Evolutionary conservation across 148 eudicot genomes (phyloP), one percentile per base, ranked within the genome.

Genomic region (Amaranthus cruentus): DNA sequence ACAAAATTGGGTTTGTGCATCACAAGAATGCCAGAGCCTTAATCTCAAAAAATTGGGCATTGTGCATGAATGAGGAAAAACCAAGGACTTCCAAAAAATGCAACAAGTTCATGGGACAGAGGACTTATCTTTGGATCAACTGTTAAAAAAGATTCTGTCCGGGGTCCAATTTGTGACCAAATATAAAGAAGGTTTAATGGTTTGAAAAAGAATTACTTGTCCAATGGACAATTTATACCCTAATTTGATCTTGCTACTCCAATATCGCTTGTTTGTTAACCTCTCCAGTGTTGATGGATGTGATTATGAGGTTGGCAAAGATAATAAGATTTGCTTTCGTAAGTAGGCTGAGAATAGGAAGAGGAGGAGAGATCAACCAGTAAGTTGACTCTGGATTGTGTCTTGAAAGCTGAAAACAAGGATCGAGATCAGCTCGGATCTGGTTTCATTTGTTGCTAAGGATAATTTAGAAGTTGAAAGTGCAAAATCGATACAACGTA

Each of bases 401-500:
- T 60, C 63, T 21, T 58, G 28, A 11, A 63, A 49, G 3, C 18
- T 44, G 13, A 12, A 43, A 6, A 44, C 8, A 9, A 63, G 66
- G 18, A 47, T 13, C 4, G 1, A 15, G 47, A 1, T 3, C 55
- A 1, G 9, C n/a, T 11, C 2, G 47, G 55, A 58, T 15, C 44
- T 71, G 21, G 0, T 71, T 52, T n/a, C 64, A 71, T 44, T 46
- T 60, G 65, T 71, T 9, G 38, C 46, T 71, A n/a, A 57, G 6
- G 38, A 28, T 28, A 28, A 28, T 28, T 28, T 44, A 71, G 74
- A 18, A 4, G 2, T 59, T 2, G 47, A 4, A 13, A 1, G 8
- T 46, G 11, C 6, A 56, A 43, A 14, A 48, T 56, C 0, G 7
- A 10, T 60, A 28, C 38, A 2, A 28, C 38, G 2, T 28, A 28